Conservation (phyloP, 2,329 filamentous ascomycete species). For the Talaromyces islandicus region DNA sequence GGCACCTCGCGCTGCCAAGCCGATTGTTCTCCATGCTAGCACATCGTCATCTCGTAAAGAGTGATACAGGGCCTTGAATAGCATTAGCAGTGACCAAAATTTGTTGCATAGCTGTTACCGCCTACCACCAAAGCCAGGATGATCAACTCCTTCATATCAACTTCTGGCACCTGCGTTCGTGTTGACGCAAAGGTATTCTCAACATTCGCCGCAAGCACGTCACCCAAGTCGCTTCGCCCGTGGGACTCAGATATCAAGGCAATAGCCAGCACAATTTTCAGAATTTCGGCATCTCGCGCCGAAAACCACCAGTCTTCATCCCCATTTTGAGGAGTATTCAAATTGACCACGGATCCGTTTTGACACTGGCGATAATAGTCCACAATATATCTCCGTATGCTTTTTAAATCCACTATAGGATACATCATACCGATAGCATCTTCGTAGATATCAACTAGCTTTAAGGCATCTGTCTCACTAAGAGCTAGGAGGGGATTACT, state of each 20-base stretch:
- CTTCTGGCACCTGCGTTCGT: constrained; percentile 26
- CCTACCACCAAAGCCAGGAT: constrained; percentile 15
- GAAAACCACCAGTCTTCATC: constrained; percentile 34
- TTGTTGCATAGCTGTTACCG: not conserved
- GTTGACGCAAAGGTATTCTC: constrained; percentile 28
- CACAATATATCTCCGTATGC: constrained; percentile 7
- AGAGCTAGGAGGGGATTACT: constrained; percentile 9
- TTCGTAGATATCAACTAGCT: constrained; percentile 10
- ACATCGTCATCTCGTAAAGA: constrained; percentile 46
- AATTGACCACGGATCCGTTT: not conserved
- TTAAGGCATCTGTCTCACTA: constrained; percentile 2
- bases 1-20: constrained; percentile 56
- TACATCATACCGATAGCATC: constrained; percentile 11
- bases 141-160: constrained; percentile 34
- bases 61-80: constrained; percentile 27
- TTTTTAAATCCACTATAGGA: constrained; percentile 11
- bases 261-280: constrained; percentile 76
- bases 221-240: constrained; percentile 60
- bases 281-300: constrained; percentile 53
- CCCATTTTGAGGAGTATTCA: constrained; percentile 3
- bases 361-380: constrained; percentile 5
- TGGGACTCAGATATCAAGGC: constrained; percentile 69
- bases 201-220: constrained; percentile 27
- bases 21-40: constrained; percentile 78
- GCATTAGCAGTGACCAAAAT: constrained; percentile 12